These are phyloP conservation scores for Gonapodya sp. DNA, from an alignment of 192 early-diverging fungal genomes.

Conservation along the genomic window DNA sequence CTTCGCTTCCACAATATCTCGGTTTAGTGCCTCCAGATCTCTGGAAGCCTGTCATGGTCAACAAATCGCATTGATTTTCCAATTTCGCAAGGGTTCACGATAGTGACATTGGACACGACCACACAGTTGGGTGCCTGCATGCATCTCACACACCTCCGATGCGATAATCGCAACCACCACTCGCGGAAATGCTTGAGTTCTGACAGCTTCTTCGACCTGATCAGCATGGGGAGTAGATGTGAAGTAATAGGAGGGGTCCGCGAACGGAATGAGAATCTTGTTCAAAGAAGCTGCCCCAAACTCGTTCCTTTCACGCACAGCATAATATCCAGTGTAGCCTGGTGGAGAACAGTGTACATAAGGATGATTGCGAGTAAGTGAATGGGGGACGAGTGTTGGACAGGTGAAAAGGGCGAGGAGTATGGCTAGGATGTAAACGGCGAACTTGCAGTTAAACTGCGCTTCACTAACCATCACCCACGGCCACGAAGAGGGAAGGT, in stretches of 20 bases:
- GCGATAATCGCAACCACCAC: conserved; percentile 4
- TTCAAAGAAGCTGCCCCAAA: too few relatives aligned
- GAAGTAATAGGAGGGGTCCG: neutral
- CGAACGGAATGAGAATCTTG: neutral
- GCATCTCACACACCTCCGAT: neutral
- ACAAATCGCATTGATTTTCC: too few relatives aligned
- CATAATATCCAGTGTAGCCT: neutral
- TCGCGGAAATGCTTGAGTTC: neutral
- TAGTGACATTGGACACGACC: neutral
- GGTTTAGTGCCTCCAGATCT: neutral
- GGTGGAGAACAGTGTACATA: too few relatives aligned
- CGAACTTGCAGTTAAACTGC: too few relatives aligned
- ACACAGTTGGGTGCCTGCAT: neutral
- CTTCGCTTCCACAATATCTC: neutral
- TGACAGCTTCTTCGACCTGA: neutral
- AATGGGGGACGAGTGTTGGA: too few relatives aligned
- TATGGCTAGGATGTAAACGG: too few relatives aligned
- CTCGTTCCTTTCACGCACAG: too few relatives aligned
- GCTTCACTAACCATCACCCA: too few relatives aligned
- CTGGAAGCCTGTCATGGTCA: neutral
- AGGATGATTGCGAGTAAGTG: too few relatives aligned
- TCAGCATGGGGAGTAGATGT: neutral
- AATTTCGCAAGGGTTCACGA: too few relatives aligned
- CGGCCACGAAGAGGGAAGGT: too few relatives aligned
- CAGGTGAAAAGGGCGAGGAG: too few relatives aligned